phyloP scores from a whole-genome alignment of 768 basidiomycete species.

The Hericium erinaceus region DNA sequence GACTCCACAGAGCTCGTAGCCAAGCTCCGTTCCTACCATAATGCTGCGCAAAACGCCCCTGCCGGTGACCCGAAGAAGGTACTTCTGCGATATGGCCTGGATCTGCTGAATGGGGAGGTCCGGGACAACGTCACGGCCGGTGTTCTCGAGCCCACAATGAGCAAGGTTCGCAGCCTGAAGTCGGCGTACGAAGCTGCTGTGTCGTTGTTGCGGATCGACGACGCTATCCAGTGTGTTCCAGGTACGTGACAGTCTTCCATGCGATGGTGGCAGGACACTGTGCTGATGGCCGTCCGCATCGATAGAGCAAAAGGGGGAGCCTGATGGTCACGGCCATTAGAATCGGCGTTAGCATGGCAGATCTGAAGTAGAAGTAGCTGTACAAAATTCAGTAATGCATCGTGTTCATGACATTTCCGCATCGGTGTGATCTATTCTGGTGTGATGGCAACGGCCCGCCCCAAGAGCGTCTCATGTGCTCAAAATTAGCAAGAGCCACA shows the following conservation, averaged over 20 bases:
- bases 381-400: not conserved
- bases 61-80: constrained; percentile 86
- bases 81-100: constrained; percentile 87
- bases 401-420: not conserved
- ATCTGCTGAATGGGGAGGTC: constrained; percentile 89
- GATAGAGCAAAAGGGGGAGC: constrained; percentile 64
- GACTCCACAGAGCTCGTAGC: constrained; percentile 97
- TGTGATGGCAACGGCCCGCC: too few species aligned
- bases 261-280: not conserved
- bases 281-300: not conserved
- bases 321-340: constrained; percentile 68
- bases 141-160: constrained; percentile 91
- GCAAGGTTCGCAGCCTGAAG: constrained; percentile 95
- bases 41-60: constrained; percentile 89
- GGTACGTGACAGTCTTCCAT: constrained; percentile 38
- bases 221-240: constrained; percentile 85
- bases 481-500: not conserved
- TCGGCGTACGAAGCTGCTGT: constrained; percentile 96
- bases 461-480: too few species aligned
- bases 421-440: not conserved
- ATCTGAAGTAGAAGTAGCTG: constrained; percentile 1
- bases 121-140: constrained; percentile 92
- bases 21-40: constrained; percentile 94
- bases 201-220: constrained; percentile 89
- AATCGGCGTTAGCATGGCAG: constrained; percentile 3